phyloP scores from a whole-genome alignment of 1,284 basidiomycete species.

The Thecaphora thlaspeos region DNA sequence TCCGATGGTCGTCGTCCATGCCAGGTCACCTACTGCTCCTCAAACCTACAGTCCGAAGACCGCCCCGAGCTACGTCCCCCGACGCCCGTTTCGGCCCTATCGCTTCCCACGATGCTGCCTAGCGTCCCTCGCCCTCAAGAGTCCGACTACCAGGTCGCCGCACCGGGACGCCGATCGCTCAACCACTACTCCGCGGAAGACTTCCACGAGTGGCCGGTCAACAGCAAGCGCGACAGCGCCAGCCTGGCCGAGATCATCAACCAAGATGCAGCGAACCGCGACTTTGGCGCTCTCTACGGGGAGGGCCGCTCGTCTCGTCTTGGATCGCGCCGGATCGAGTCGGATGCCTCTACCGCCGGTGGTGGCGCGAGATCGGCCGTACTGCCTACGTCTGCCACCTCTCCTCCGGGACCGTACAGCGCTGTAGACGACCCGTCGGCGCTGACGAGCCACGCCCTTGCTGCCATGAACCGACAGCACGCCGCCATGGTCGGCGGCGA shows the following conservation, averaged over 20 bases:
- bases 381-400: not conserved
- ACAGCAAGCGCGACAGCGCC: constrained; percentile 13
- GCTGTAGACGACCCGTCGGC: not conserved
- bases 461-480: constrained; percentile 1
- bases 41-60: constrained; percentile 33
- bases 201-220: constrained; percentile 4
- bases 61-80: constrained; percentile 21
- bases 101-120: not conserved
- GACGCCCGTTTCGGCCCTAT: constrained; percentile 1
- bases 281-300: constrained; percentile 5
- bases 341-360: not conserved
- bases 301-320: constrained; percentile 33
- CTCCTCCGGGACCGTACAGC: not conserved
- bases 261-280: constrained; percentile 4
- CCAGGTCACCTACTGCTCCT: constrained; percentile 33
- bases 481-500: not conserved
- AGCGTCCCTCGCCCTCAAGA: not conserved
- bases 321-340: constrained; percentile 2
- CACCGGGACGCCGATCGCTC: constrained; percentile 1
- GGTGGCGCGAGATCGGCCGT: no score
- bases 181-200: constrained; percentile 1
- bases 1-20: constrained; percentile 1
- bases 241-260: constrained; percentile 7
- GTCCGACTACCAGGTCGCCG: constrained; percentile 3
- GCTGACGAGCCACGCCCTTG: constrained; percentile 18